Evolutionary conservation across 495 filamentous ascomycete species (phyloP), one percentile per base, ranked within the genome.

Genomic region (Lasiosphaeria ovina): DNA sequence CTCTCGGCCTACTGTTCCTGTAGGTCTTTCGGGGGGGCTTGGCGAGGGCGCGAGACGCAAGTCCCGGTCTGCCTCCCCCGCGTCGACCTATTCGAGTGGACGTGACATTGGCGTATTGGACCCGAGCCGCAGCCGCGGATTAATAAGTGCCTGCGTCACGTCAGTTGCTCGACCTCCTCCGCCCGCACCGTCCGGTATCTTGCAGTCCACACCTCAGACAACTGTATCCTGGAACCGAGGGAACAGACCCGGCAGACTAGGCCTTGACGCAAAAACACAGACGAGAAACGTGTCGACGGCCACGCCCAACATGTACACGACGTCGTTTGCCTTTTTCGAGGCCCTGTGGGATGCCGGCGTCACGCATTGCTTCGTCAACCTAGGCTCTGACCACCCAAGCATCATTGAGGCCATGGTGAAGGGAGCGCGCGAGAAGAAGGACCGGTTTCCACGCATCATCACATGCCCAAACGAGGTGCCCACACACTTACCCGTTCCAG

Each of bases 351-450:
- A 94, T 56, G 91, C 91, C 47, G 93, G 93, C 48, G 84, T 98
- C 44, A 87, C 85, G 49, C 85, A 97, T 77, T 90, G 87, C 79
- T 97, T 97, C 68, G 93, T 96, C 53, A 98, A 98, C 69, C 80
- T 98, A 14, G 93, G 93, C 40, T 92, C 90, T n/a, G 92, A 97
- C 71, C 92, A 97, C 67, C 92, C 92, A 10, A 88, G 74, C 61
- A 96, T 98, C 66, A 85, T 97, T 60, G 93, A 98, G 76, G 92
- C 92, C n/a, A 96, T 98, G 77, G 89, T 95, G 58, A 93, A 92
- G 73, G 93, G 90, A 14, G 86, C 92, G 53, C 74, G 76, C 58
- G 83, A 86, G 63, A 80, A 66, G 55, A 79, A 80, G 56, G 85
- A 82, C 48, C 78, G 82, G 55, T 97, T 96, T 65, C 93, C 93